A percentile compares a stretch with the other conserved stretches of the same genome.
Conservation (phyloP, 2,329 filamentous ascomycete species). For the Calonectria crousiana region DNA sequence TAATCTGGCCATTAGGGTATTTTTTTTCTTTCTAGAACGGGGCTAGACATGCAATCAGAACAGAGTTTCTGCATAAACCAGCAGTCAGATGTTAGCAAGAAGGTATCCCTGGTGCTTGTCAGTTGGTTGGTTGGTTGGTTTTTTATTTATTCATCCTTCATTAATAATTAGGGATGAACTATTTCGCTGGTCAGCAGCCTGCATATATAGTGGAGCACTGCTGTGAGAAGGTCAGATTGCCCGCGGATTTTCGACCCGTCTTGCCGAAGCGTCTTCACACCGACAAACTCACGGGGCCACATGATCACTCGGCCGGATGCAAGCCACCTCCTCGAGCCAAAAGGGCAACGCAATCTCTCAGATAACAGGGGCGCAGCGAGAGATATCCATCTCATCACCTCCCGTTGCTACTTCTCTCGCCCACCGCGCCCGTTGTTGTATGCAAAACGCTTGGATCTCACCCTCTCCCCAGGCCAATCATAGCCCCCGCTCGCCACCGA, state of each 20-base stretch:
- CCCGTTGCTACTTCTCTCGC: not conserved
- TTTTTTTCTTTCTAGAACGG: not conserved
- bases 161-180: not conserved
- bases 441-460: conserved; percentile 4
- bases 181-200: not conserved
- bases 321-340: not conserved
- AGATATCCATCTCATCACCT: not conserved
- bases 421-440: not conserved
- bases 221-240: not conserved
- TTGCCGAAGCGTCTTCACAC: conserved; percentile 1
- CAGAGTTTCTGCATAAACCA: not conserved
- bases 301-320: not conserved
- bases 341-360: not conserved
- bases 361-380: not conserved
- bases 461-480: not conserved
- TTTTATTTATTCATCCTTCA: not conserved
- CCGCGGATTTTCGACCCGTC: not conserved
- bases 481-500: not conserved
- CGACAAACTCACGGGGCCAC: conserved; percentile 5
- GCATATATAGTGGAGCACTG: not conserved
- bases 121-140: not conserved
- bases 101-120: not conserved
- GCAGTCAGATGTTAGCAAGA: not conserved
- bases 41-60: not conserved
- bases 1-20: not conserved